Percentiles rank a stretch among this genome's conserved stretches.
Evolutionary conservation across 2,329 filamentous ascomycete genomes (phyloP).

Genomic region (Xylariaceae sp.): DNA sequence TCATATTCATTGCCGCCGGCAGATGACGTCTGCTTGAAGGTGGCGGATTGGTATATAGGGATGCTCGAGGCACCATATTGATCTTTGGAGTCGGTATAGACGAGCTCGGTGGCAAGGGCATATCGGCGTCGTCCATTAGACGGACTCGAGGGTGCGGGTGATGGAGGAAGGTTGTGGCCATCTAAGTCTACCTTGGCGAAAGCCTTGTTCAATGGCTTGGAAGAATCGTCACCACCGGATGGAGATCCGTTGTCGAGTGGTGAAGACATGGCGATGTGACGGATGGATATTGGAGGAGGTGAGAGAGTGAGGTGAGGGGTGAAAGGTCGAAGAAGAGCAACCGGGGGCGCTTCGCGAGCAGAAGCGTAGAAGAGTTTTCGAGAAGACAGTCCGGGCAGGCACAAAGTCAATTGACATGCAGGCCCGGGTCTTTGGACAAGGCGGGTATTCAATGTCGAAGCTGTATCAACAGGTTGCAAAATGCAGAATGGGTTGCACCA

Average conservation of each 20-base stretch:
- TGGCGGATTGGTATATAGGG: slow-evolving; percentile 97
- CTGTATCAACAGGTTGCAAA: too few relatives aligned
- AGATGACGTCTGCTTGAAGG: slow-evolving; percentile 89
- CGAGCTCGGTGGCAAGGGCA: slow-evolving; percentile 90
- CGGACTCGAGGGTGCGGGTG: slow-evolving; percentile 88
- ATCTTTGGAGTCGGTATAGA: slow-evolving; percentile 93
- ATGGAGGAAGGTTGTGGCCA: slow-evolving; percentile 82
- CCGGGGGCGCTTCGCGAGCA: too few relatives aligned
- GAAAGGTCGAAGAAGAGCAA: not conserved
- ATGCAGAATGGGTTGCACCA: too few relatives aligned
- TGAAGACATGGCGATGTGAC: slow-evolving; percentile 18
- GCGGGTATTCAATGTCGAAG: too few relatives aligned
- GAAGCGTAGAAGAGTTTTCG: too few relatives aligned
- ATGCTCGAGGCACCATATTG: slow-evolving; percentile 96
- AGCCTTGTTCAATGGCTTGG: slow-evolving; percentile 47
- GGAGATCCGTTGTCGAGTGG: slow-evolving; percentile 27
- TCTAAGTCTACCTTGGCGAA: slow-evolving; percentile 69
- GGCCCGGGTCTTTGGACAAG: too few relatives aligned
- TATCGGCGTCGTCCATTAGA: slow-evolving; percentile 78
- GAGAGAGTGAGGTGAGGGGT: not conserved
- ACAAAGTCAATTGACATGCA: too few relatives aligned
- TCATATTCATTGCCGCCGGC: slow-evolving; percentile 87
- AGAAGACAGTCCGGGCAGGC: too few relatives aligned
- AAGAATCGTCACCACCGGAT: slow-evolving; percentile 30
- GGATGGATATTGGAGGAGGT: too few relatives aligned